phyloP scores from a whole-genome alignment of 176 grass and related monocot species.

The Phoenix roebelenii region DNA sequence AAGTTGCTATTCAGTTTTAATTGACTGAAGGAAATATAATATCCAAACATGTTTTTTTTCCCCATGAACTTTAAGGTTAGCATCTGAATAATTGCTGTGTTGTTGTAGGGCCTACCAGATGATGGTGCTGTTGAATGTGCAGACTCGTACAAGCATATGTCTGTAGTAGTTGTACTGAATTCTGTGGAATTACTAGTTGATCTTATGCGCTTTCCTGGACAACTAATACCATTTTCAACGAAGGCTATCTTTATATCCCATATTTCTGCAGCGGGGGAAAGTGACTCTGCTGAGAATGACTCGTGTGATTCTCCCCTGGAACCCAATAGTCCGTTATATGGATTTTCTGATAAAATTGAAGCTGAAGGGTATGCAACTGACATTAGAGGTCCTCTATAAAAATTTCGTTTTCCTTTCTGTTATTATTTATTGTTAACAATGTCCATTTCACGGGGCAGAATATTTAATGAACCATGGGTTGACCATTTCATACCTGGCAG shows the following conservation, averaged over 20 bases:
- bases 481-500: too few relatives aligned
- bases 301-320: slow-evolving; percentile 99
- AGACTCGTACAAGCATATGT: slow-evolving; percentile 98
- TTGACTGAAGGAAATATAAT: too few relatives aligned
- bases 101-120: slow-evolving; percentile 71
- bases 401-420: too few relatives aligned
- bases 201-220: slow-evolving; percentile 97
- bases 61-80: too few relatives aligned
- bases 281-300: slow-evolving; percentile 95
- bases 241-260: slow-evolving; percentile 97
- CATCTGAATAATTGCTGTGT: slow-evolving; percentile 1
- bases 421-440: too few relatives aligned
- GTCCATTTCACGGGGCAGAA: too few relatives aligned
- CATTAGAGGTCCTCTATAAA: too few relatives aligned
- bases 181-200: slow-evolving; percentile 94
- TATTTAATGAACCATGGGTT: too few relatives aligned
- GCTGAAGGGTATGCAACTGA: slow-evolving; percentile 70
- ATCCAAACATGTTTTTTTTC: too few relatives aligned
- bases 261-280: slow-evolving; percentile 86
- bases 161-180: slow-evolving; percentile 81
- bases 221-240: slow-evolving; percentile 87
- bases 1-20: too few relatives aligned
- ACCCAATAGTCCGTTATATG: slow-evolving; percentile 89
- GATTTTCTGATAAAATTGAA: slow-evolving; percentile 79
- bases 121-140: slow-evolving; percentile 70